These are phyloP conservation scores for Tulasnella sp. DNA, from an alignment of 768 basidiomycete species.

Conservation along the genomic window DNA sequence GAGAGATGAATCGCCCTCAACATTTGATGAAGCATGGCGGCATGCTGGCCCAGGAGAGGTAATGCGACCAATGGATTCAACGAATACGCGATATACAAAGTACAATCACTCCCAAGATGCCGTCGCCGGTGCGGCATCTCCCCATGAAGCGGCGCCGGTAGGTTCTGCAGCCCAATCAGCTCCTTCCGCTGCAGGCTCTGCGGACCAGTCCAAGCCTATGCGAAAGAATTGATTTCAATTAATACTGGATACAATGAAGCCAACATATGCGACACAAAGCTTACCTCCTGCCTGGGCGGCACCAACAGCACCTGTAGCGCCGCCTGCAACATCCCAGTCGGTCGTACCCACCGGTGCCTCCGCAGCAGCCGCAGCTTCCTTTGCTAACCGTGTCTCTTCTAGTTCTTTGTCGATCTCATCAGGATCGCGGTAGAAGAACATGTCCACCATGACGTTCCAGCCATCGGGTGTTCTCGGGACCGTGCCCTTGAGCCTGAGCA, in stretches of 20 bases:
- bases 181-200: slow-evolving; percentile 42
- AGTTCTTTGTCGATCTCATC: slow-evolving; percentile 99
- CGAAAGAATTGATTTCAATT: slow-evolving; percentile 15
- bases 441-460: slow-evolving; percentile 98
- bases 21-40: not conserved
- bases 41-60: not conserved
- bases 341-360: slow-evolving; percentile 35
- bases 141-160: slow-evolving; percentile 29
- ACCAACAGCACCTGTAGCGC: slow-evolving; percentile 19
- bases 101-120: slow-evolving; percentile 5
- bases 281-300: slow-evolving; percentile 32
- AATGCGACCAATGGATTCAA: not conserved
- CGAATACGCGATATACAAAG: not conserved
- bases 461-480: slow-evolving; percentile 84
- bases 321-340: slow-evolving; percentile 52
- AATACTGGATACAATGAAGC: not conserved
- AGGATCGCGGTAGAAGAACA: slow-evolving; percentile 99
- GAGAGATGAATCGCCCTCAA: too few species aligned
- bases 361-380: slow-evolving; percentile 46
- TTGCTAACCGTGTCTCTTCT: slow-evolving; percentile 83
- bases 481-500: slow-evolving; percentile 88
- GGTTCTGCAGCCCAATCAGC: slow-evolving; percentile 89
- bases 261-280: not conserved
- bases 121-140: not conserved
- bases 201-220: slow-evolving; percentile 77